Evolutionary conservation across 257 asterid genomes (phyloP).

Genomic region (Capsicum baccatum): DNA sequence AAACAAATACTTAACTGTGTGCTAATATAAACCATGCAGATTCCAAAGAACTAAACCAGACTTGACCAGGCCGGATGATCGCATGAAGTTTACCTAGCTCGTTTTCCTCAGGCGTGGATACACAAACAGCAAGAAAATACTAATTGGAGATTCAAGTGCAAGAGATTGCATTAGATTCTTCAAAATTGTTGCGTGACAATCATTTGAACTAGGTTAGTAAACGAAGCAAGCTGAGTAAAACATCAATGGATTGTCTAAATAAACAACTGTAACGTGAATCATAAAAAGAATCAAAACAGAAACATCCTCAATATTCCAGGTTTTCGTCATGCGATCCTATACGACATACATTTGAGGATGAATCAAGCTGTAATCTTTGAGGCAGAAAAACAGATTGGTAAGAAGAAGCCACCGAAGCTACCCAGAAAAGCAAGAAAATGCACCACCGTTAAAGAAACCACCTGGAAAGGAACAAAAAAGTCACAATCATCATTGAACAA

Average conservation of each 20-base stretch:
- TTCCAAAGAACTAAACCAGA: background rate
- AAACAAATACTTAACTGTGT: background rate
- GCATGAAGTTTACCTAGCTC: background rate
- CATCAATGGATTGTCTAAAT: background rate
- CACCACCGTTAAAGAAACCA: background rate
- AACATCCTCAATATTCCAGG: background rate
- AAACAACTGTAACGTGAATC: background rate
- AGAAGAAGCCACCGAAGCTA: background rate
- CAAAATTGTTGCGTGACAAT: background rate
- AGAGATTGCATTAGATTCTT: background rate
- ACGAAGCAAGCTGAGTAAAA: background rate
- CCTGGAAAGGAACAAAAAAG: constrained; percentile 19
- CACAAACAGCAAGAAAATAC: background rate
- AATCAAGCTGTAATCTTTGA: background rate
- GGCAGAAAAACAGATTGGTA: background rate
- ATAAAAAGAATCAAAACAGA: background rate
- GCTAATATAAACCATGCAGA: background rate
- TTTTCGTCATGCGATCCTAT: background rate
- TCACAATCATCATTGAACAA: background rate
- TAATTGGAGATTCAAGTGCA: background rate
- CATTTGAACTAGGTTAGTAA: background rate
- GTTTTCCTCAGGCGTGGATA: background rate
- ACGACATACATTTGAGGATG: background rate
- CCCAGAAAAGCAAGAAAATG: background rate
- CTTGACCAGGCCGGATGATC: background rate